Evolutionary conservation across 257 asterid species (phyloP).

Genomic region (Datura wrightii): DNA sequence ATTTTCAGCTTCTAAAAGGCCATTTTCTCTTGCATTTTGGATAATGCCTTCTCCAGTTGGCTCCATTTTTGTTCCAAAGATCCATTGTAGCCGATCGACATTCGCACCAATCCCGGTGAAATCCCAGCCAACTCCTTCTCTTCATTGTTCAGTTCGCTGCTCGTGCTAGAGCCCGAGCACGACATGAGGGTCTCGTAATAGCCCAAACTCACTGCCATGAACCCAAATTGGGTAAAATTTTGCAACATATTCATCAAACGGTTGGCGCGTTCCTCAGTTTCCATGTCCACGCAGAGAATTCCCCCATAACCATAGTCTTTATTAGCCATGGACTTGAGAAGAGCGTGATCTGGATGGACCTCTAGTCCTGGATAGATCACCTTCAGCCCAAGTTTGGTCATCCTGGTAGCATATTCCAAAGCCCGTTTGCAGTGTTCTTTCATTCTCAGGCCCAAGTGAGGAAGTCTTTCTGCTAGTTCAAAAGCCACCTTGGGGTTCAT

Average conservation of each 20-base stretch:
- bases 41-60: constrained; percentile 81
- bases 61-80: constrained; percentile 89
- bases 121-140: constrained; percentile 85
- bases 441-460: constrained; percentile 82
- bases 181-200: constrained; percentile 95
- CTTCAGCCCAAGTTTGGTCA: constrained; percentile 72
- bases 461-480: constrained; percentile 81
- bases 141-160: constrained; percentile 75
- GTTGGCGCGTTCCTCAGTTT: constrained; percentile 80
- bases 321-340: constrained; percentile 60
- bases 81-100: constrained; percentile 86
- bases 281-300: constrained; percentile 81
- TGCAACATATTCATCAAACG: constrained; percentile 74
- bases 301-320: constrained; percentile 88
- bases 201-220: constrained; percentile 94
- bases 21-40: constrained; percentile 52
- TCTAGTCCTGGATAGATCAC: constrained; percentile 87
- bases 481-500: constrained; percentile 92
- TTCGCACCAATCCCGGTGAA: constrained; percentile 80
- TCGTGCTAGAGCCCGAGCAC: constrained; percentile 93
- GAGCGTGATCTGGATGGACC: constrained; percentile 72
- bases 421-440: constrained; percentile 91
- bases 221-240: constrained; percentile 75
- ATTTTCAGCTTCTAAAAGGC: neutral
- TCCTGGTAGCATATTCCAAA: constrained; percentile 60